Conservation (phyloP, 2,329 filamentous ascomycete species). For the Tolypocladium ophioglossoides region DNA sequence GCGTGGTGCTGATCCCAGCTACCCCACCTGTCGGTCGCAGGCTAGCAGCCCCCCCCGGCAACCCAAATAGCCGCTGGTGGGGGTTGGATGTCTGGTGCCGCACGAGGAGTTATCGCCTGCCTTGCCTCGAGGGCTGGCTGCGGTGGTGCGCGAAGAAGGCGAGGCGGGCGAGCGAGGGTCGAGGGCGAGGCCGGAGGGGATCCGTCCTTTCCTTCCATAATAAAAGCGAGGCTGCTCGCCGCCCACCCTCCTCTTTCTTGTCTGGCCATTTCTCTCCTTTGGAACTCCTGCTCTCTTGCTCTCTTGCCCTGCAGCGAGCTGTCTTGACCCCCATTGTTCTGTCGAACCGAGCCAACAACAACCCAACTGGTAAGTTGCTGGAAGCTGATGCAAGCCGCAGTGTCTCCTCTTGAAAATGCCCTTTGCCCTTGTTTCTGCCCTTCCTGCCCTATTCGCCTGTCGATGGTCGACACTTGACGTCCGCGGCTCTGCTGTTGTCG, state of each 20-base stretch:
- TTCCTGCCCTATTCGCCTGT: background rate
- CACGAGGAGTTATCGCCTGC: background rate
- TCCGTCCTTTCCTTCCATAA: constrained; percentile 4
- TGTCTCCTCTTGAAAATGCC: background rate
- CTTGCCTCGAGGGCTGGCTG: background rate
- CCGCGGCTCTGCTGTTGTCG: background rate
- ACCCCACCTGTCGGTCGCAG: constrained; percentile 10
- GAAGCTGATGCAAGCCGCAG: background rate
- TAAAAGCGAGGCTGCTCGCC: constrained; percentile 8
- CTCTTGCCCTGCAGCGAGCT: constrained; percentile 16
- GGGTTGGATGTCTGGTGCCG: background rate
- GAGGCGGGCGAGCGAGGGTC: background rate
- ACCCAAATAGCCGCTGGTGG: constrained; percentile 5
- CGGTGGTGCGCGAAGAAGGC: background rate
- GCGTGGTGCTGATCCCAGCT: constrained; percentile 2
- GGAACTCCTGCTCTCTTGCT: constrained; percentile 13
- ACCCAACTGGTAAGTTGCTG: constrained; percentile 15
- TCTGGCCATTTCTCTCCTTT: constrained; percentile 12
- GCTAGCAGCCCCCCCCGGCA: constrained; percentile 3
- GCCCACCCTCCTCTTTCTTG: constrained; percentile 7
- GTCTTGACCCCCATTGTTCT: constrained; percentile 13
- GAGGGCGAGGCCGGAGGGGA: background rate
- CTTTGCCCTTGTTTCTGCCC: background rate
- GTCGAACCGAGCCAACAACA: constrained; percentile 9
- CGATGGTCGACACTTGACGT: background rate